Evolutionary conservation across 345 rosid species (phyloP).

Genomic region (Moricandia moricandioides): DNA sequence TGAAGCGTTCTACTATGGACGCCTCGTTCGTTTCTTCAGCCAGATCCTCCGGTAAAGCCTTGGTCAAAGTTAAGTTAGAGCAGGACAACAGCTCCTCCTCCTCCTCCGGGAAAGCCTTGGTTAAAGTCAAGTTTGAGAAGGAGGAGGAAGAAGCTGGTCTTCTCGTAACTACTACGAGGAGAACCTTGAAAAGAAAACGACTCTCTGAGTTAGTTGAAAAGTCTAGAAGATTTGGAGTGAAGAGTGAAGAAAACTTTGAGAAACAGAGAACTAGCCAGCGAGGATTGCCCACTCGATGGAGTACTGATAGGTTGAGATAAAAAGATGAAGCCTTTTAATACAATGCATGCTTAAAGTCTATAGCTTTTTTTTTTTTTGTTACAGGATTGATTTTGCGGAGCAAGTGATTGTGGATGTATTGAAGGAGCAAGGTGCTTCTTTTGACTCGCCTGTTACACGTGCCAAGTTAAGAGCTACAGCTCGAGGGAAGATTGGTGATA

Average conservation of each 20-base stretch:
- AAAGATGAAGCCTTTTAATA: background rate
- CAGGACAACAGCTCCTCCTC: slow-evolving; percentile 20
- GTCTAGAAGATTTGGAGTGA: slow-evolving; percentile 21
- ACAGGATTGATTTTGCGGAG: slow-evolving; percentile 71
- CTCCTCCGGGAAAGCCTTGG: slow-evolving; percentile 17
- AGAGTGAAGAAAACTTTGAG: slow-evolving; percentile 13
- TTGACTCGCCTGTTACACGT: slow-evolving; percentile 65
- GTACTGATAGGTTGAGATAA: slow-evolving; percentile 57
- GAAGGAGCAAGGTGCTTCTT: slow-evolving; percentile 72
- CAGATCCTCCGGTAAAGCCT: background rate
- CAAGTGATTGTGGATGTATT: slow-evolving; percentile 57
- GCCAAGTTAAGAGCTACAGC: slow-evolving; percentile 57
- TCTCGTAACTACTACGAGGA: slow-evolving; percentile 21
- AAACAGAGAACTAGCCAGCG: slow-evolving; percentile 34
- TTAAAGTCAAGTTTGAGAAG: slow-evolving; percentile 39
- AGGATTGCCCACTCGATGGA: slow-evolving; percentile 51
- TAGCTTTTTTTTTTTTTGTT: background rate
- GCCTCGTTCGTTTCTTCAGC: slow-evolving; percentile 1
- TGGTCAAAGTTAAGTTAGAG: background rate
- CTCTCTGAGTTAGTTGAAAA: slow-evolving; percentile 31
- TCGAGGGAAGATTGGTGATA: slow-evolving; percentile 75
- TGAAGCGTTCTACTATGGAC: background rate
- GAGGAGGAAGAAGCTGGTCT: slow-evolving; percentile 19
- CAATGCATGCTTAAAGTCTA: background rate
- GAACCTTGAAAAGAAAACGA: slow-evolving; percentile 43